phyloP scores from a whole-genome alignment of 495 filamentous ascomycete species.

The Neurospora sp. region DNA sequence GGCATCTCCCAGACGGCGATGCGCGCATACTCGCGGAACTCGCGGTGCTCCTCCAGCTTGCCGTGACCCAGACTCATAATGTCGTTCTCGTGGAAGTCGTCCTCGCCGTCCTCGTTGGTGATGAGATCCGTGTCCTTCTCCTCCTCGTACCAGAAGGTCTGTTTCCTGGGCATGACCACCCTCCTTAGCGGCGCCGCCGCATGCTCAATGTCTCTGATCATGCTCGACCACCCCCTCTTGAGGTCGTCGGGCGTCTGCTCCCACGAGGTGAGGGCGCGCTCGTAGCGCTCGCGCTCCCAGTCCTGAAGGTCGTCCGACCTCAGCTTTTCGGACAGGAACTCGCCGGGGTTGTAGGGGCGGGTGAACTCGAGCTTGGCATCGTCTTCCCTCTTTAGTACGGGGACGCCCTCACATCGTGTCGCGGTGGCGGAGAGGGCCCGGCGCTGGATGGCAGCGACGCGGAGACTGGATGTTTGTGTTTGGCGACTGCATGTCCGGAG shows the following conservation, averaged over 20 bases:
- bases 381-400: constrained; percentile 4
- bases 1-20: constrained; percentile 96
- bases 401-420: constrained; percentile 24
- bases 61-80: constrained; percentile 71
- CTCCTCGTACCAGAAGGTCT: constrained; percentile 30
- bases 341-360: constrained; percentile 10
- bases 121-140: constrained; percentile 34
- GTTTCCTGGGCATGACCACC: constrained; percentile 3
- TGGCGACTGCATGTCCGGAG: constrained; percentile 26
- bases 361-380: constrained; percentile 1
- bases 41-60: constrained; percentile 81
- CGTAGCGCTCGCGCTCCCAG: constrained; percentile 9
- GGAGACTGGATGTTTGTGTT: constrained; percentile 15
- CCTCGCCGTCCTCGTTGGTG: constrained; percentile 29
- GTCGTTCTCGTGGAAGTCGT: constrained; percentile 58
- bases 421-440: constrained; percentile 12
- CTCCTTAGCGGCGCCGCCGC: constrained; percentile 3
- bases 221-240: not conserved
- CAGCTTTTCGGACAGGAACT: constrained; percentile 6
- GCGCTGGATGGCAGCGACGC: constrained; percentile 4
- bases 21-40: constrained; percentile 79
- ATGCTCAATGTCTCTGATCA: constrained; percentile 1
- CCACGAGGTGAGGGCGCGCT: not conserved
- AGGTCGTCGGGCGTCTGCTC: constrained; percentile 7
- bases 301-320: constrained; percentile 4